Evolutionary conservation across 2,329 filamentous ascomycete species (phyloP), one percentile per base, ranked within the genome.

Genomic region (Fusarium liriodendri): DNA sequence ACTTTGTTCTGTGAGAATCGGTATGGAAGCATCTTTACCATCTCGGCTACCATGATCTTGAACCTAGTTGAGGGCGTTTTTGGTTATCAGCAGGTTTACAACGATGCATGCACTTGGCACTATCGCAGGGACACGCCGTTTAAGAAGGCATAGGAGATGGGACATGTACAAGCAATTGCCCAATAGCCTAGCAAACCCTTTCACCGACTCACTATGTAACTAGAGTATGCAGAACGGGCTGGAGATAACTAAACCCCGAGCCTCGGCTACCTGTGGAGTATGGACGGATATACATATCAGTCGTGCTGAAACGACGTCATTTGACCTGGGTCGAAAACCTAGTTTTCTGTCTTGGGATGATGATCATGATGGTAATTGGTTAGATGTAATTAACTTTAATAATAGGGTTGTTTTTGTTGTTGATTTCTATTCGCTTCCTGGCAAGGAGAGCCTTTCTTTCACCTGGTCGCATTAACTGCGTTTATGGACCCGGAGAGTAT

Each of bases 11-110:
- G 82, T 1, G 78, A 84, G 25, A 75, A 81, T 13, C 78, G 80
- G 18, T 82, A 81, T 69, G 74, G 74, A 42, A 72, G 77, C 10
- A 59, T 73, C 4, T 83, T 82, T 61, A 73, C 77, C 1, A 74
- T 88, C 10, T 85, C 83, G 16, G 78, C 86, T 1, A 83, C 85
- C n/a, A 79, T 86, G 35, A 75, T 88, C 13, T 76, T 88, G 22
- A 81, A 83, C 0, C 77, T 89, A 9, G 79, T 88, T 0, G 87
- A 89, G 65, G 83, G 83, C 6, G 81, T 86, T 1, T 77, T 89
- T 64, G 87, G 86, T 0, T 89, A 89, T 18, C 71, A 68, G 42
- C 71, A 70, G 25, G 74, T 79, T 0, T 75, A 74, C 35, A 68
- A 64, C 7, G 77, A 78, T 62, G 52, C 75, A 4, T 65, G 54